Evolutionary conservation across 805 yeast species (phyloP), one percentile per base, ranked within the genome.

Genomic region (Wickerhamiella allomyrinae): DNA sequence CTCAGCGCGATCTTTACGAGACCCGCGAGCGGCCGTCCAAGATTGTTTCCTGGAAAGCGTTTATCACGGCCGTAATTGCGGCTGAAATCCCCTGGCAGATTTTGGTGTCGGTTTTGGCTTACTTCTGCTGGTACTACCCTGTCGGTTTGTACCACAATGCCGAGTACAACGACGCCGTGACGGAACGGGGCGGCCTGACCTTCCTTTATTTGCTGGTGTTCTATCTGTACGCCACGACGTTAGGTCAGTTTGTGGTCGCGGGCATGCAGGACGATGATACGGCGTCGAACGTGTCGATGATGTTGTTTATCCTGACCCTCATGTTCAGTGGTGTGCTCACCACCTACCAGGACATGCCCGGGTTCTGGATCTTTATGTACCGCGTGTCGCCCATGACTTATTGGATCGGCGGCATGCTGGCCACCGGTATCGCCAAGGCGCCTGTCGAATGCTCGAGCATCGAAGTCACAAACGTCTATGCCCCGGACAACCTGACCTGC

Each of bases 311-410:
- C 27, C 70, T 79, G 56, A 59, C 72, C 52, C 67, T 79, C 43
- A 63, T 77, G 19, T 80, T 81, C 63, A 69, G 81, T 57, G 85
- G 87, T 63, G 78, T 79, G 43, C 64, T 77, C 45, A 83, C 77
- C 53, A 73, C 76, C 14, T 61, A 61, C 6, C 33, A 46, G 2
- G 60, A 67, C 41, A 70, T 81, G 77, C 91, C 93, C 10, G 76
- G 82, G 1, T 83, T 83, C 66, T 83, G 93, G 93, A 75, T 72
- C 37, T 83, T 79, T 57, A 79, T 83, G 86, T 77, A 80, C 71
- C 71, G 79, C 50, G 68, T 67, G 17, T 77, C 83, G 20, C 93
- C 69, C 6, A 70, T 71, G 60, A 79, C 89, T 1, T 83, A 83
- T 55, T 73, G 78, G 57, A 64, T 82, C 45, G 75, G 73, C 48